Conservation (phyloP, 768 basidiomycete species). For the Phanerodontia chrysosporium region DNA sequence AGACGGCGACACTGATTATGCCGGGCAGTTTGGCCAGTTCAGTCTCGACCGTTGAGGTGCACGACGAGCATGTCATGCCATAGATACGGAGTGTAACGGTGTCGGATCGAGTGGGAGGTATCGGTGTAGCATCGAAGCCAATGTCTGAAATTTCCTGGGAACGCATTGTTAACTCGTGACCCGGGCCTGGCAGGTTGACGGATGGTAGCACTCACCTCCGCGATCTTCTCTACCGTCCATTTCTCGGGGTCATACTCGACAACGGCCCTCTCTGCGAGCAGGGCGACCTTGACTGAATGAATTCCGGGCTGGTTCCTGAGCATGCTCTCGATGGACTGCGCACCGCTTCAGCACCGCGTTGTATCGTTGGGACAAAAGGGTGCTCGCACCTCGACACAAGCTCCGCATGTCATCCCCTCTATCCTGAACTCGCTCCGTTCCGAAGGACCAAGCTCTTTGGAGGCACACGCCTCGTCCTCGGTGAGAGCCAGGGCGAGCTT, state of each 20-base stretch:
- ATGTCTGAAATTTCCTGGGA: slow-evolving; percentile 88
- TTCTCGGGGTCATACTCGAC: slow-evolving; percentile 80
- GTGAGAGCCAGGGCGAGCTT: slow-evolving; percentile 26
- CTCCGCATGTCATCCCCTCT: slow-evolving; percentile 88
- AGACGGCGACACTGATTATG: slow-evolving; percentile 65
- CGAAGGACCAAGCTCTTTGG: slow-evolving; percentile 18
- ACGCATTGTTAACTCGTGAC: background rate
- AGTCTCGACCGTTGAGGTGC: slow-evolving; percentile 71
- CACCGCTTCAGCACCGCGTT: background rate
- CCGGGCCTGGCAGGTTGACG: background rate
- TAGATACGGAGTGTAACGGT: slow-evolving; percentile 74
- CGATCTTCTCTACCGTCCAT: slow-evolving; percentile 83
- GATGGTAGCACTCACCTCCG: slow-evolving; percentile 49
- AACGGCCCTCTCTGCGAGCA: slow-evolving; percentile 91
- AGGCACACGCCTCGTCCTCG: slow-evolving; percentile 27
- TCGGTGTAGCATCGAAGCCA: slow-evolving; percentile 83
- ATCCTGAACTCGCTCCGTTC: slow-evolving; percentile 76
- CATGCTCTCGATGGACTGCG: slow-evolving; percentile 80
- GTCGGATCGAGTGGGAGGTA: slow-evolving; percentile 63
- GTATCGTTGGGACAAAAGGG: background rate
- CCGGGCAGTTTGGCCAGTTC: slow-evolving; percentile 70
- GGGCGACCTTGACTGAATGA: slow-evolving; percentile 84
- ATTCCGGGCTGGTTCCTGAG: slow-evolving; percentile 86
- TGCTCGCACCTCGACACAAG: slow-evolving; percentile 76
- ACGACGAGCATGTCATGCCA: slow-evolving; percentile 89